Evolutionary conservation across 164 flowering plant genomes (phyloP), one percentile per base, ranked within the genome.

Genomic region (Stephania cephalantha): DNA sequence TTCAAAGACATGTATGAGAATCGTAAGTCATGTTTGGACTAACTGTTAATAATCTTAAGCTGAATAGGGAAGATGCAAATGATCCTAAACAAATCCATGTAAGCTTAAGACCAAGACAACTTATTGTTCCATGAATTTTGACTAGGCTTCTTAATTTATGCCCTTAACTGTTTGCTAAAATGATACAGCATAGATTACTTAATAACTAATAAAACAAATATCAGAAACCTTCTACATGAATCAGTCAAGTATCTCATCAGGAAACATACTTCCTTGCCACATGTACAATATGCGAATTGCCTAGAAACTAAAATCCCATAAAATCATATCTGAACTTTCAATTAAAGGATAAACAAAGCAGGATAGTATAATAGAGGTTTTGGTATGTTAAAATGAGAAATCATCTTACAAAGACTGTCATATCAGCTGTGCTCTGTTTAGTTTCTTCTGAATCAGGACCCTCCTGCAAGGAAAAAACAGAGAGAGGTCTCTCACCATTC

Each of bases 371-470:
- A 35, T 35, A 35, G 42, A 35, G 42, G 42, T 35, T 35, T 35
- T 35, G 42, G 1, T 35, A 35, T 35, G 42, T 35, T 35, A 35
- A 69, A 44, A 69, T 69, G 22, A 5, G 22, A 20, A 31, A 78
- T 50, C 29, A 77, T 84, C 91, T 86, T 52, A 88, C 91, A 80
- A 87, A 88, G 58, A 74, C 85, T 46, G 87, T 82, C 91, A 88
- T 88, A 67, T 88, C 91, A 53, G 90, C 86, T 20, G 87, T 78
- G 79, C 85, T 86, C 70, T 88, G 89, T 80, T 86, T 87, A 6
- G 84, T 75, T 71, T 86, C 88, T 29, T 86, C 87, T 13, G 86
- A 79, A 76, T 85, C 85, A 68, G 85, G 86, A n/a, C 88, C 88
- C 7, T 86, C 89, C 89, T 85, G 86, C 11, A 61, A 61, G 20